These are phyloP conservation scores for Capronia americana DNA, from an alignment of 2,329 filamentous ascomycete species.

Conservation along the genomic window DNA sequence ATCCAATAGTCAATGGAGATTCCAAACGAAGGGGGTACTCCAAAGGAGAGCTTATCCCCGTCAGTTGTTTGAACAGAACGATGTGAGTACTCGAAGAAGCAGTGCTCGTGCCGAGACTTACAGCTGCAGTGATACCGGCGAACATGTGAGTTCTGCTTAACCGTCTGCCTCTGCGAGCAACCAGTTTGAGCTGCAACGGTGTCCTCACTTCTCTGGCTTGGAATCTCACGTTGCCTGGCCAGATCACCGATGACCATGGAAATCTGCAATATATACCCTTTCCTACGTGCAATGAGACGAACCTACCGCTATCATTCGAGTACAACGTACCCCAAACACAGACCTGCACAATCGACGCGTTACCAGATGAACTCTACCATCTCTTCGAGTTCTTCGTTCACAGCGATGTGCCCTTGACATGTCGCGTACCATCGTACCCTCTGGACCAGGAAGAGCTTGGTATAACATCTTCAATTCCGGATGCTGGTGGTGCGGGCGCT, in stretches of 20 bases:
- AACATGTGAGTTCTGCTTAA: constrained; percentile 63
- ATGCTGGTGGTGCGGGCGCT: constrained; percentile 38
- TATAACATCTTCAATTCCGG: constrained; percentile 34
- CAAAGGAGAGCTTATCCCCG: constrained; percentile 68
- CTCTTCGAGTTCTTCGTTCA: constrained; percentile 88
- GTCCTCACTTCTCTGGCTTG: constrained; percentile 4
- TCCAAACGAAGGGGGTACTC: constrained; percentile 44
- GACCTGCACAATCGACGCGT: constrained; percentile 58
- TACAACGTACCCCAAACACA: constrained; percentile 76
- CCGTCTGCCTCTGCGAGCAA: not conserved
- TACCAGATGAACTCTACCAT: constrained; percentile 62
- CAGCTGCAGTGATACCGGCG: constrained; percentile 75
- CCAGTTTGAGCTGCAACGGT: constrained; percentile 7
- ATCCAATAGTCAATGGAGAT: constrained; percentile 13
- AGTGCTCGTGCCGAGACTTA: constrained; percentile 10
- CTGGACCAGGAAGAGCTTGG: constrained; percentile 45
- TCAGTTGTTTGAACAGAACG: constrained; percentile 77
- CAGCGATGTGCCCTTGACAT: constrained; percentile 90
- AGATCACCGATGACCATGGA: constrained; percentile 77
- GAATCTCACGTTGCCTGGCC: constrained; percentile 19
- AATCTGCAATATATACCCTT: constrained; percentile 93
- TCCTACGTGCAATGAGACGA: constrained; percentile 86
- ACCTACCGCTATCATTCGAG: constrained; percentile 75
- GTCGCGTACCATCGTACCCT: constrained; percentile 83
- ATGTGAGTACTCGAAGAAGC: constrained; percentile 59